Conservation (phyloP, 2,329 filamentous ascomycete species). For the Rhinocladiella mackenziei region DNA sequence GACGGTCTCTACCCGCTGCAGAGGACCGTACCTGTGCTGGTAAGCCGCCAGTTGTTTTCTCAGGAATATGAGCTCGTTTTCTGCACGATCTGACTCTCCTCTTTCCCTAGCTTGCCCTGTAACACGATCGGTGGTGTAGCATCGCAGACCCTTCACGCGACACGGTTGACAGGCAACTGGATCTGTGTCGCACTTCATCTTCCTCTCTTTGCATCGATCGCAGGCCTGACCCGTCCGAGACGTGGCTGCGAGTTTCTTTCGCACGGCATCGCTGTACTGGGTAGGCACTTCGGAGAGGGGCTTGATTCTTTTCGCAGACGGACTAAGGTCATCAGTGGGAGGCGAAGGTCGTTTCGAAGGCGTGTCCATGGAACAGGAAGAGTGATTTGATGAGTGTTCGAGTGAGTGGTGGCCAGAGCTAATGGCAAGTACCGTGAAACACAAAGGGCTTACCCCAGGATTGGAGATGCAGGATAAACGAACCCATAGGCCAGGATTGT, state of each 20-base stretch:
- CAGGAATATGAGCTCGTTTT: slow-evolving; percentile 67
- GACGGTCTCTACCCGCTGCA: slow-evolving; percentile 12
- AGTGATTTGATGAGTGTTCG: background rate
- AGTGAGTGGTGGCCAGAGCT: slow-evolving; percentile 3
- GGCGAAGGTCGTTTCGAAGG: slow-evolving; percentile 18
- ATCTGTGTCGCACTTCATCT: slow-evolving; percentile 80
- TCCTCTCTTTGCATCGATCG: slow-evolving; percentile 83
- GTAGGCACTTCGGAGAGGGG: slow-evolving; percentile 28
- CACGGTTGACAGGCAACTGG: slow-evolving; percentile 80
- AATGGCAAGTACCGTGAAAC: slow-evolving; percentile 18
- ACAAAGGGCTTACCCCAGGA: slow-evolving; percentile 2
- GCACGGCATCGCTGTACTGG: slow-evolving; percentile 44
- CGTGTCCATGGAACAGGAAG: slow-evolving; percentile 16
- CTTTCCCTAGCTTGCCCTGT: slow-evolving; percentile 74
- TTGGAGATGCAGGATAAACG: slow-evolving; percentile 6
- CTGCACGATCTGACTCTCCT: slow-evolving; percentile 72
- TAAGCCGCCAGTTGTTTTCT: slow-evolving; percentile 64
- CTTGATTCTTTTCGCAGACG: slow-evolving; percentile 29
- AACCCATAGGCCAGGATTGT: too few species aligned
- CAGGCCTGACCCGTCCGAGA: slow-evolving; percentile 76
- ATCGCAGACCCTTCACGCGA: slow-evolving; percentile 69
- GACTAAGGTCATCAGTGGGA: slow-evolving; percentile 18
- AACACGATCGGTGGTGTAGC: slow-evolving; percentile 81
- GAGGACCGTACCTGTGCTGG: slow-evolving; percentile 51
- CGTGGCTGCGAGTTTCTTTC: slow-evolving; percentile 51